Conservation (phyloP, 331 rosid species). For the Acacia pycnantha region DNA sequence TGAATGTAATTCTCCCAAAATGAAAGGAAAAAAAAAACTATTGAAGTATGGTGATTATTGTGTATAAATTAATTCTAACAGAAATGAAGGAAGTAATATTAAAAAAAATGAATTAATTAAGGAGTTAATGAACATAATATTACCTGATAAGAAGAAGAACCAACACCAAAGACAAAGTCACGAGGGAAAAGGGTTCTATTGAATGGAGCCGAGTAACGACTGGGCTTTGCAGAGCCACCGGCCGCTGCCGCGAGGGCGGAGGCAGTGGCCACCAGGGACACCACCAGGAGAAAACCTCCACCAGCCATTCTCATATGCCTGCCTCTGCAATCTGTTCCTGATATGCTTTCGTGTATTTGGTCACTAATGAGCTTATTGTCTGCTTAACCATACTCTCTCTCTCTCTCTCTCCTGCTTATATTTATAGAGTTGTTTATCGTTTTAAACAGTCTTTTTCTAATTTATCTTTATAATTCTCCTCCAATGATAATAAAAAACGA, state of each 20-base stretch:
- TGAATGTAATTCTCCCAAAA: no score
- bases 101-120: no score
- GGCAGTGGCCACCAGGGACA: background rate
- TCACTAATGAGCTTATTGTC: no score
- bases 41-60: background rate
- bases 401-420: no score
- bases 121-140: background rate
- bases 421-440: no score
- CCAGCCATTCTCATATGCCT: background rate
- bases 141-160: constrained; percentile 44
- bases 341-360: no score
- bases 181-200: constrained; percentile 37
- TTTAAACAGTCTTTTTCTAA: no score
- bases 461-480: no score
- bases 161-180: constrained; percentile 32
- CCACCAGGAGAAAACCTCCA: background rate
- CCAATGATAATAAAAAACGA: no score
- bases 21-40: no score
- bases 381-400: no score
- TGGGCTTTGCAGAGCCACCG: constrained; percentile 20
- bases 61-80: no score
- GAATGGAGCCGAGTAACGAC: constrained; percentile 23
- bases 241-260: background rate
- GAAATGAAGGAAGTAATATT: background rate
- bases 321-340: background rate